Percentiles rank a stretch among this genome's conserved stretches.
Evolutionary conservation across 805 yeast genomes (phyloP).

Genomic region (Kluyveromyces starmeri): DNA sequence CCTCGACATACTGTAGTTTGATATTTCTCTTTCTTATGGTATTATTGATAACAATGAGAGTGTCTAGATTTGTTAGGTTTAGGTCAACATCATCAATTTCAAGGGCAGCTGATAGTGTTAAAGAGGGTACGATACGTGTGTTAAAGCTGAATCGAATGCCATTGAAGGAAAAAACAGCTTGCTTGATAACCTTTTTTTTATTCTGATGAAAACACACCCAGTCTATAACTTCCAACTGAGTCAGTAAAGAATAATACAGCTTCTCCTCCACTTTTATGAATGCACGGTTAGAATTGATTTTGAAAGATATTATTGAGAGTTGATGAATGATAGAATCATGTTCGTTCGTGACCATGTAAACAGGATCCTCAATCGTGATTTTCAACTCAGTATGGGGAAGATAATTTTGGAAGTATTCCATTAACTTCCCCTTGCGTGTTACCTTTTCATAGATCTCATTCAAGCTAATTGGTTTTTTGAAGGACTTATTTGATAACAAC

Average conservation of each 20-base stretch:
- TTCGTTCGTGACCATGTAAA: slow-evolving; percentile 27
- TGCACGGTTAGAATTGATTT: slow-evolving; percentile 17
- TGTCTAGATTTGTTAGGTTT: slow-evolving; percentile 24
- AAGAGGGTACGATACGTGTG: slow-evolving; percentile 19
- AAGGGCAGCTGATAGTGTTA: slow-evolving; percentile 11
- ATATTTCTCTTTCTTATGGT: slow-evolving; percentile 19
- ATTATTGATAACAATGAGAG: slow-evolving; percentile 22
- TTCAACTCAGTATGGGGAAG: slow-evolving; percentile 31
- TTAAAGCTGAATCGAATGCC: slow-evolving; percentile 15
- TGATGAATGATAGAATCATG: slow-evolving; percentile 24
- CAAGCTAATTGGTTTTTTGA: slow-evolving; percentile 5
- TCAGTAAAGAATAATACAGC: slow-evolving; percentile 14
- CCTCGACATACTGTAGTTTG: slow-evolving; percentile 23
- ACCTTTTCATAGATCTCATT: slow-evolving; percentile 8
- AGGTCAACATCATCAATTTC: slow-evolving; percentile 18
- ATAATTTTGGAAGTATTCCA: slow-evolving; percentile 17
- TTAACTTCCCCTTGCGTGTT: slow-evolving; percentile 7
- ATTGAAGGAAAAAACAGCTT: slow-evolving; percentile 17
- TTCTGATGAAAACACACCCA: slow-evolving; percentile 17
- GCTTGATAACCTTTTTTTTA: slow-evolving; percentile 10
- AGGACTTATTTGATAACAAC: slow-evolving; percentile 7
- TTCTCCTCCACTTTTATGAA: slow-evolving; percentile 7
- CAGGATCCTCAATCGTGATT: slow-evolving; percentile 34
- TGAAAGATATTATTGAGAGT: slow-evolving; percentile 22
- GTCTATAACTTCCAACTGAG: slow-evolving; percentile 18